These are phyloP conservation scores for Aspergillus phoenicis DNA, from an alignment of 2,329 filamentous ascomycete species.

Conservation along the genomic window DNA sequence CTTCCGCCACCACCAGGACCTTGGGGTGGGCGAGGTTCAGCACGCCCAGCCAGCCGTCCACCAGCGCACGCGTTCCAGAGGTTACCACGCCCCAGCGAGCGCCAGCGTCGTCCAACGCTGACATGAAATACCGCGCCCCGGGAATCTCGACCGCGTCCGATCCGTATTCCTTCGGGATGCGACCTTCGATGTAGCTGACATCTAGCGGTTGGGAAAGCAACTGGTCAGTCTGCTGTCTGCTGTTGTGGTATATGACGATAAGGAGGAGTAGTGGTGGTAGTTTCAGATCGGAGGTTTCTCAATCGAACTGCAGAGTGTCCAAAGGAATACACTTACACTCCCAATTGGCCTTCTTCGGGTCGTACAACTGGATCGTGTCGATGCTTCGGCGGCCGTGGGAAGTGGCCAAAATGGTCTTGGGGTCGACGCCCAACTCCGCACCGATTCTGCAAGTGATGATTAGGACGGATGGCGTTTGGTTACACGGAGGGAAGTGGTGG, in stretches of 20 bases:
- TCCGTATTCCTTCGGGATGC: conserved; percentile 75
- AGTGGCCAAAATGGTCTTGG: conserved; percentile 81
- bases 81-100: conserved; percentile 84
- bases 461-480: neutral
- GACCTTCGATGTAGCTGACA: conserved; percentile 74
- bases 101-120: conserved; percentile 61
- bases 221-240: neutral
- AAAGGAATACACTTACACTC: conserved; percentile 67
- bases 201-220: conserved; percentile 54
- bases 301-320: conserved; percentile 2
- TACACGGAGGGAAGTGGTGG: neutral
- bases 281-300: neutral
- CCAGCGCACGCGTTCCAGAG: conserved; percentile 67
- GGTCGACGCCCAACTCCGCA: conserved; percentile 78
- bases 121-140: conserved; percentile 72
- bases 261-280: neutral
- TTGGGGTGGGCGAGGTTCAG: conserved; percentile 66
- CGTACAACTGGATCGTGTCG: conserved; percentile 77
- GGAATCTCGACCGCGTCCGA: conserved; percentile 81
- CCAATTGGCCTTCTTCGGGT: conserved; percentile 85
- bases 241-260: too few species aligned
- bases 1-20: conserved; percentile 73
- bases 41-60: conserved; percentile 71
- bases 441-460: conserved; percentile 51
- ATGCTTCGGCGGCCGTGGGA: conserved; percentile 91